A percentile compares a stretch with the other conserved stretches of the same genome.
These are phyloP conservation scores for Hydrangea macrophylla DNA, from an alignment of 148 eudicot genomes.

Conservation along the genomic window DNA sequence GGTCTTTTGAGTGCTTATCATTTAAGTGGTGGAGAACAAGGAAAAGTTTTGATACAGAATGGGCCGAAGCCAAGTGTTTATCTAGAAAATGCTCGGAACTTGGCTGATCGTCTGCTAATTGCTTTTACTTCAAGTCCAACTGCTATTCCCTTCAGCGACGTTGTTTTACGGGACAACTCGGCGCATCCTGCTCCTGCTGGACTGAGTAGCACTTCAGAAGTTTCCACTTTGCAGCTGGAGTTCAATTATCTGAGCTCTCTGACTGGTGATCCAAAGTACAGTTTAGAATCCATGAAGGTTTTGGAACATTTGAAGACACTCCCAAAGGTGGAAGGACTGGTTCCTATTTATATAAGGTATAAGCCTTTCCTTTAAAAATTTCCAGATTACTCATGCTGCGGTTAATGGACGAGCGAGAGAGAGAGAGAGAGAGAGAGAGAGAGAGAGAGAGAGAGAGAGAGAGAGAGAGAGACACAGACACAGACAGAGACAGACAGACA, in stretches of 20 bases:
- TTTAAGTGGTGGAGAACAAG: constrained; percentile 59
- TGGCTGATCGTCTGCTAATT: constrained; percentile 78
- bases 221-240: constrained; percentile 84
- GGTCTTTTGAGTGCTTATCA: constrained; percentile 98
- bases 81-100: constrained; percentile 67
- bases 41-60: constrained; percentile 21
- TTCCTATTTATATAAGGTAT: constrained; percentile 92
- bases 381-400: not conserved
- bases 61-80: constrained; percentile 76
- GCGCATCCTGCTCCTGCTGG: constrained; percentile 91
- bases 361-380: constrained; percentile 4
- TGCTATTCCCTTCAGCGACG: constrained; percentile 86
- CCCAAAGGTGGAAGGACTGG: constrained; percentile 91
- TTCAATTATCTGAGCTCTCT: constrained; percentile 81
- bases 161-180: constrained; percentile 61
- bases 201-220: constrained; percentile 93
- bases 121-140: constrained; percentile 92
- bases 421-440: too few relatives aligned
- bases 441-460: too few relatives aligned
- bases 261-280: constrained; percentile 79
- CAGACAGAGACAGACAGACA: too few relatives aligned
- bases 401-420: not conserved
- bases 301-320: constrained; percentile 78
- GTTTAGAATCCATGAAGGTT: constrained; percentile 82
- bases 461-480: too few relatives aligned